These are phyloP conservation scores for Drosera capensis DNA, from an alignment of 148 eudicot genomes.

Conservation along the genomic window DNA sequence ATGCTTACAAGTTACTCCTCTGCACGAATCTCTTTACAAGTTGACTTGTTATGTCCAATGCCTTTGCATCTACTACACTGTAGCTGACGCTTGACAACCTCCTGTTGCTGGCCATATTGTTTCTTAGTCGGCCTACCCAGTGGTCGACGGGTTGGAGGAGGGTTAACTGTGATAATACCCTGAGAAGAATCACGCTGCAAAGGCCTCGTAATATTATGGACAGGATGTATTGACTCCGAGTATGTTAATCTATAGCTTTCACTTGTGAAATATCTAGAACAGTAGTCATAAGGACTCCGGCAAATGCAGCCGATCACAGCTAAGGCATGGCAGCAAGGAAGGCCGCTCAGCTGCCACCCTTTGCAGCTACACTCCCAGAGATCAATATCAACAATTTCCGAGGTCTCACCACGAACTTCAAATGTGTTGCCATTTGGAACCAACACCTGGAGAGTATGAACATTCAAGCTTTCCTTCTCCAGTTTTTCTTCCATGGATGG, in stretches of 20 bases:
- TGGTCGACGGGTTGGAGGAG: conserved; percentile 42
- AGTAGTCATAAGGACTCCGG: conserved; percentile 36
- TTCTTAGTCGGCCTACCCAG: conserved; percentile 32
- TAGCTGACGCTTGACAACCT: conserved; percentile 34
- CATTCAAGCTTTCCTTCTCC: conserved; percentile 23
- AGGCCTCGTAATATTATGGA: conserved; percentile 21
- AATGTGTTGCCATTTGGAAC: conserved; percentile 22
- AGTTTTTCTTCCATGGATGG: conserved; percentile 44
- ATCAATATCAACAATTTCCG: conserved; percentile 32
- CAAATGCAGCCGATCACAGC: conserved; percentile 27
- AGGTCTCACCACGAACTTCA: conserved; percentile 30
- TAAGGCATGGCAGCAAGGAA: conserved; percentile 53
- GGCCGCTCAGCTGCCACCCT: conserved; percentile 40
- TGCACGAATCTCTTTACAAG: conserved; percentile 29
- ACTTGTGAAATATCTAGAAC: conserved; percentile 29
- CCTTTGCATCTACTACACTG: conserved; percentile 70
- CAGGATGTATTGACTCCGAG: conserved; percentile 29
- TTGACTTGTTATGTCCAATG: conserved; percentile 47
- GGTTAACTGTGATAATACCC: conserved; percentile 19
- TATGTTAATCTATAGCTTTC: conserved; percentile 29
- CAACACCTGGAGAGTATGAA: conserved; percentile 22
- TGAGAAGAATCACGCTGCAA: conserved; percentile 15
- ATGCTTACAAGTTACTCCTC: conserved; percentile 13
- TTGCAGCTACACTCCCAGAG: conserved; percentile 46
- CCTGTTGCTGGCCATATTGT: conserved; percentile 15